Conservation (phyloP, 2,329 filamentous ascomycete genomes). For the Neophaeococcomyces aloes region DNA sequence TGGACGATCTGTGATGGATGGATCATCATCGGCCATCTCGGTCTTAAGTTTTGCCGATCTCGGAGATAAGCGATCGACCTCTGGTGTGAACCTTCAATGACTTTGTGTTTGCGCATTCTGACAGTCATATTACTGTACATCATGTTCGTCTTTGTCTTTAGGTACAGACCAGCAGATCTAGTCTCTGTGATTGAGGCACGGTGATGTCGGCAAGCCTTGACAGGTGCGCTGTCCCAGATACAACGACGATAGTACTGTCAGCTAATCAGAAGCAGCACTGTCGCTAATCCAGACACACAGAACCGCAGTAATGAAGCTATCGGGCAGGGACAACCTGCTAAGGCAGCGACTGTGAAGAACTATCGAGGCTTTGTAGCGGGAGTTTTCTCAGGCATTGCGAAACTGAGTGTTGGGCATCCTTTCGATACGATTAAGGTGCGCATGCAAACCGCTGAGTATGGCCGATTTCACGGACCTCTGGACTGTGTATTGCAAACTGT, state of each 20-base stretch:
- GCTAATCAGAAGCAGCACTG: not conserved
- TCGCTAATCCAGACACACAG: conserved; percentile 1
- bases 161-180: not conserved
- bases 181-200: not conserved
- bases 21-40: not conserved
- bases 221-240: not conserved
- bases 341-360: conserved; percentile 33
- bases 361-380: conserved; percentile 97
- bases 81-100: no score
- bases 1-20: not conserved
- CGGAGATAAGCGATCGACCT: no score
- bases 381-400: conserved; percentile 89
- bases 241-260: not conserved
- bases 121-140: not conserved
- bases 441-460: conserved; percentile 68
- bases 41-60: not conserved
- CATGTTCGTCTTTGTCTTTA: conserved; percentile 3
- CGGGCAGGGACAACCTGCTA: conserved; percentile 7
- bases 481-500: conserved; percentile 79
- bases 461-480: conserved; percentile 74
- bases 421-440: conserved; percentile 98
- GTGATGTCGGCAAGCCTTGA: conserved; percentile 9
- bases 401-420: conserved; percentile 49
- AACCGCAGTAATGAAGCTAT: conserved; percentile 7
- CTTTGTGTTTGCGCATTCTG: no score